Conservation (phyloP, 768 basidiomycete species). For the Ramaria sp. region DNA sequence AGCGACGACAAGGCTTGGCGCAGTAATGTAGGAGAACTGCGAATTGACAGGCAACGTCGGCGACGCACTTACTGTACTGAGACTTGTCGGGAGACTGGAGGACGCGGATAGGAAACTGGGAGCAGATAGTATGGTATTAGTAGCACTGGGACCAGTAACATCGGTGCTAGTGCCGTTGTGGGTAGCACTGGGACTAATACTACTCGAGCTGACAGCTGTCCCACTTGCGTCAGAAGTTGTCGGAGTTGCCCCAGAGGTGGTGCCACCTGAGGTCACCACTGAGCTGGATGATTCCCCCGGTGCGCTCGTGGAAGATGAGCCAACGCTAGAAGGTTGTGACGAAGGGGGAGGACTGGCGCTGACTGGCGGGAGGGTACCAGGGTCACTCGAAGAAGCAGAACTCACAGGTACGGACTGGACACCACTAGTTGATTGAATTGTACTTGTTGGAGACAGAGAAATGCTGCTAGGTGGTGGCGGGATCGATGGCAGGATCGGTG, state of each 20-base stretch:
- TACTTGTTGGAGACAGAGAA: neutral
- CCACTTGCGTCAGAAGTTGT: slow-evolving; percentile 1
- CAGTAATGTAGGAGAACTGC: slow-evolving; percentile 26
- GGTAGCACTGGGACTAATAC: neutral
- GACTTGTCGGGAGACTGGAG: slow-evolving; percentile 5
- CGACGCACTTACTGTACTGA: slow-evolving; percentile 14
- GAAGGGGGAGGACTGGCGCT: neutral
- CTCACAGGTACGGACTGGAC: neutral
- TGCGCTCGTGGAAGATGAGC: neutral
- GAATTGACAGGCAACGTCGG: slow-evolving; percentile 15
- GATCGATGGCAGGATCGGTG: neutral
- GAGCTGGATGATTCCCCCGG: too few species aligned
- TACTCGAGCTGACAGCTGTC: neutral
- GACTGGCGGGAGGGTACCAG: neutral
- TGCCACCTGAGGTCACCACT: slow-evolving; percentile 1
- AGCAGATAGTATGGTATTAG: neutral
- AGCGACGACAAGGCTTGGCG: slow-evolving; percentile 16
- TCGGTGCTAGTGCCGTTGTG: neutral
- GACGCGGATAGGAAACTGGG: neutral
- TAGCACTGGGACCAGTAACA: neutral
- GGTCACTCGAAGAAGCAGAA: neutral
- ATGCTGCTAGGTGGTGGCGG: neutral
- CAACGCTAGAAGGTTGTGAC: slow-evolving; percentile 7
- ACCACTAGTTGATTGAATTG: neutral
- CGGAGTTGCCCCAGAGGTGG: slow-evolving; percentile 27